Conservation (phyloP, 1,139 yeast species). For the Candida neerlandica region DNA sequence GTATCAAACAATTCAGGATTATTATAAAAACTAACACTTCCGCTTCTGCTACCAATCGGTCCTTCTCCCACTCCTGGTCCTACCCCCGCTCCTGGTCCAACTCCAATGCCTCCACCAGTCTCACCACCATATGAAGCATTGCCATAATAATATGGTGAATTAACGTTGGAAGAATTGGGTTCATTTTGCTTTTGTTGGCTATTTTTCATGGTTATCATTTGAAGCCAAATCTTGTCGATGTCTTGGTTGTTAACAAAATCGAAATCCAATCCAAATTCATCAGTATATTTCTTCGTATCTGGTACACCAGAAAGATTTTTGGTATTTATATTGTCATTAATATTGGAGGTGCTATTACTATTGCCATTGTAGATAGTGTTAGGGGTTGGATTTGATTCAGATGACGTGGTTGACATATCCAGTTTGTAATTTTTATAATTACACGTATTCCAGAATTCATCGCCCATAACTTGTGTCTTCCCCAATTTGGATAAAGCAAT, state of each 20-base stretch:
- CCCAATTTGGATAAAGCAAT: constrained; percentile 25
- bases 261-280: constrained; percentile 26
- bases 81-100: too few relatives aligned
- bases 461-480: constrained; percentile 14
- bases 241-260: constrained; percentile 35
- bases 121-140: background rate
- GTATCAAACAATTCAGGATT: constrained; percentile 6
- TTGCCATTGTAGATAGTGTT: background rate
- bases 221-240: constrained; percentile 44
- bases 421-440: constrained; percentile 9
- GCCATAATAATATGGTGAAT: background rate
- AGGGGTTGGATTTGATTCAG: constrained; percentile 4
- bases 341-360: constrained; percentile 12
- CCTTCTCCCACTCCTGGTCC: background rate
- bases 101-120: too few relatives aligned
- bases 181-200: constrained; percentile 17
- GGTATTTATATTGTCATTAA: background rate
- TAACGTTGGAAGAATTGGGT: background rate
- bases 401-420: constrained; percentile 6
- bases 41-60: constrained; percentile 6
- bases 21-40: background rate
- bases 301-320: background rate
- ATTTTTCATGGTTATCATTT: constrained; percentile 37
- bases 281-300: constrained; percentile 13
- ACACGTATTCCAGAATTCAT: constrained; percentile 17